Evolutionary conservation across 169 alveolate species (phyloP).

Genomic region (Plasmodium cynomolgi): DNA sequence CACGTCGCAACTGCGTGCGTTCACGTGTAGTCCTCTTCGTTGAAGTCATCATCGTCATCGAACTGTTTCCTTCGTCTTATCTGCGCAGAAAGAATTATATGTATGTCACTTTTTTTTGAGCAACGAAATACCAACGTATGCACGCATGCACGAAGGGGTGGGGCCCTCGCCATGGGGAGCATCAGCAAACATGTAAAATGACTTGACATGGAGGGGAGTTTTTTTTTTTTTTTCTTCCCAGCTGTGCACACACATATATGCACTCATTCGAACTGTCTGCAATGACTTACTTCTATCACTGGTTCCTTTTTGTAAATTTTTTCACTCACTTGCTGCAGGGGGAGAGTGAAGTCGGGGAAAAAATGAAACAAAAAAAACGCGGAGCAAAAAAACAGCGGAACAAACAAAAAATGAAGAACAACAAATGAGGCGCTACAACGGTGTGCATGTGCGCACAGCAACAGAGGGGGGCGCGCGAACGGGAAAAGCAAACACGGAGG

Average conservation of each 20-base stretch:
- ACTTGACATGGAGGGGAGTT: not conserved
- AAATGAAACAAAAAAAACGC: not conserved
- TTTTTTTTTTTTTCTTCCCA: not conserved
- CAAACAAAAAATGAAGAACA: not conserved
- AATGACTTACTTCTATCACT: slow-evolving; percentile 42
- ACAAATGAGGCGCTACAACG: not conserved
- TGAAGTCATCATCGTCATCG: slow-evolving; percentile 75
- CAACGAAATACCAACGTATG: not conserved
- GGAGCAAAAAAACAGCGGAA: not conserved
- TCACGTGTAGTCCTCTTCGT: slow-evolving; percentile 70
- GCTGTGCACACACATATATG: not conserved
- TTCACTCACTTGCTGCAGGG: slow-evolving; percentile 62
- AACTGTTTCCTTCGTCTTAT: slow-evolving; percentile 74
- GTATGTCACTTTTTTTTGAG: not conserved
- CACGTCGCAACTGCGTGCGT: not conserved
- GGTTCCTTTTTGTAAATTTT: slow-evolving; percentile 58
- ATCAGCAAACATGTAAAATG: not conserved
- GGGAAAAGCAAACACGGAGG: not conserved
- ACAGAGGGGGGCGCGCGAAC: not conserved
- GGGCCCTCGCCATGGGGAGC: not conserved
- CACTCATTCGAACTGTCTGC: not conserved
- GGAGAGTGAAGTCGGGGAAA: not conserved
- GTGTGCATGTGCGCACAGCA: not conserved
- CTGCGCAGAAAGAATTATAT: slow-evolving; percentile 1
- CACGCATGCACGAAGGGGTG: not conserved